phyloP scores from a whole-genome alignment of 2,329 filamentous ascomycete species.

The Stagonosporopsis tanaceti region DNA sequence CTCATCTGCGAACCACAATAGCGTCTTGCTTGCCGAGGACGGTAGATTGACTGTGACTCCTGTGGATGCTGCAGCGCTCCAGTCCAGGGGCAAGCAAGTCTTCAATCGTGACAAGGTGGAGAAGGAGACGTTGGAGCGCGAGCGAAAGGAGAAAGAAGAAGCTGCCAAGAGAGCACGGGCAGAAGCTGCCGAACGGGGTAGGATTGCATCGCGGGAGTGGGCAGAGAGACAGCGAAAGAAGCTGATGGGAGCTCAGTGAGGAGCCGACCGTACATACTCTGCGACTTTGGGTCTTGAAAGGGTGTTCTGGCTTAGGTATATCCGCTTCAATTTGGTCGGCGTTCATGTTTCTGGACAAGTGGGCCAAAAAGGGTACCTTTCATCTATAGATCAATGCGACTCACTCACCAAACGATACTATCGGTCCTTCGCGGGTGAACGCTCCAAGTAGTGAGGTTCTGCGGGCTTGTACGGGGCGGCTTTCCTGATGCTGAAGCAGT shows the following conservation, averaged over 20 bases:
- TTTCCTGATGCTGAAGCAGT: too few species aligned
- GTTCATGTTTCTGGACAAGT: neutral
- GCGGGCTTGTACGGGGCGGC: too few species aligned
- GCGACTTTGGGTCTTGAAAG: neutral
- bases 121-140: slow-evolving; percentile 51
- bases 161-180: slow-evolving; percentile 56
- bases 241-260: slow-evolving; percentile 29
- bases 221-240: slow-evolving; percentile 58
- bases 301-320: slow-evolving; percentile 15
- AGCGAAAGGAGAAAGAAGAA: slow-evolving; percentile 57
- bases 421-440: too few species aligned
- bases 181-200: slow-evolving; percentile 56
- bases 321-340: neutral
- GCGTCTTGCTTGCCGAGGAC: slow-evolving; percentile 27
- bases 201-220: slow-evolving; percentile 57
- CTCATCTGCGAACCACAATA: slow-evolving; percentile 36
- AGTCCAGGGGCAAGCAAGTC: slow-evolving; percentile 55
- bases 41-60: slow-evolving; percentile 39
- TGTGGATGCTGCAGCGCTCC: slow-evolving; percentile 42
- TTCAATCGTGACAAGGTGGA: slow-evolving; percentile 55
- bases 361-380: neutral
- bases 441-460: too few species aligned
- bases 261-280: neutral
- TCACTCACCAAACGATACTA: too few species aligned
- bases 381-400: neutral